Base-by-base conservation (phyloP, 148 eudicot species). In the Salicornia ramosissima region DNA sequence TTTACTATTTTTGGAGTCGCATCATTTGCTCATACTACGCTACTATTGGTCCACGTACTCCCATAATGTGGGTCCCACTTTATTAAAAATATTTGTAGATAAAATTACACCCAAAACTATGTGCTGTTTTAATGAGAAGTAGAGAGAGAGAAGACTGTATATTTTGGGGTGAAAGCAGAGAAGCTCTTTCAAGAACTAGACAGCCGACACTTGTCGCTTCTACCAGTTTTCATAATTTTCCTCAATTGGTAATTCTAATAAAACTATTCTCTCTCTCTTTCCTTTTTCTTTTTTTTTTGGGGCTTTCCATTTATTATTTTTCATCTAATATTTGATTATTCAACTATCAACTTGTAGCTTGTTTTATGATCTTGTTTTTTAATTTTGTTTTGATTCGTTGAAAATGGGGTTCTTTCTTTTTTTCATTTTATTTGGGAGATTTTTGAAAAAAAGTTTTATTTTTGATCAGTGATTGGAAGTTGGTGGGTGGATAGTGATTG, bases 41-140 rank as follows among this genome's bases (percentile, higher is more conserved):
- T 9, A 58, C 59, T 0, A 84, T 74, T 83, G 87, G 84, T 67
- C 88, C 96, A 89, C 89, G 87, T 82, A 30, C 67, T 72, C 79
- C 68, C 10, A 10, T 2, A 24, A 11, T 0, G 21, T 40, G 71
- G 78, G 69, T 39, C 80, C 78, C 81, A 72, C 49, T 15, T 0
- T 12, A 62, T 45, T 67, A 33, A 70, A 74, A 58, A 53, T 52
- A 33, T 18, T 18, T 15, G 18, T 14, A 33, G 40, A 26, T 42
- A 29, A 62, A 42, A 67, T 60, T 11, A 53, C 45, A 31, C 54
- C 39, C 30, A 63, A 16, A 13, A 58, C 16, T 22, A 24, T 2
- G 19, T 16, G 14, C 24, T 24, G 33, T 6, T 56, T 22, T 19
- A 24, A 56, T 7, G 21, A 0, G 36, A 61, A 39, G 0, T n/a